Conservation (phyloP, 306 rosid species). For the Datisca glomerata region DNA sequence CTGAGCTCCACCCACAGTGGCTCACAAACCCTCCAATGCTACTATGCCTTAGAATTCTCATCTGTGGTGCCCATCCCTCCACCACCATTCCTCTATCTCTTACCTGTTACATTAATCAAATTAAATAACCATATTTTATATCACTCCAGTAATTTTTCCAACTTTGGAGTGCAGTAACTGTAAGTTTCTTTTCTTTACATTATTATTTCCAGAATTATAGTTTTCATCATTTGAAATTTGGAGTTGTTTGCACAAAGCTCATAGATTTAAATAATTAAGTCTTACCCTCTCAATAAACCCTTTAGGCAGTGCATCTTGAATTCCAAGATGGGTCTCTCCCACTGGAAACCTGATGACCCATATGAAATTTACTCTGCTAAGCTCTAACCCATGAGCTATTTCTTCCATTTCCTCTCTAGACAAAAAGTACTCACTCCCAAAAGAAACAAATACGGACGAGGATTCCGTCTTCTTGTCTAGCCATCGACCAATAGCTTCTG, state of each 20-base stretch:
- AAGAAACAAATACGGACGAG: constrained; percentile 18
- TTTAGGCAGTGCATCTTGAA: constrained; percentile 12
- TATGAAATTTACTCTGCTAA: constrained; percentile 12
- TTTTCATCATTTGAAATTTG: too few relatives aligned
- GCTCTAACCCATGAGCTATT: constrained; percentile 16
- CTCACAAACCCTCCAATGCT: constrained; percentile 19
- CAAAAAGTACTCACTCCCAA: constrained; percentile 21
- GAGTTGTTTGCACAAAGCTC: too few relatives aligned
- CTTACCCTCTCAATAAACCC: constrained; percentile 19
- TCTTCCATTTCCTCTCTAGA: constrained; percentile 9
- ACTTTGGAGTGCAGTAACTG: too few relatives aligned
- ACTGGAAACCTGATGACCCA: constrained; percentile 21
- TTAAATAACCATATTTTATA: too few relatives aligned
- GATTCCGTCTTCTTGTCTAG: neutral
- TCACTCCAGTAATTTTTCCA: too few relatives aligned
- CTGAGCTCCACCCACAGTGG: constrained; percentile 24
- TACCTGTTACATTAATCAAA: too few relatives aligned
- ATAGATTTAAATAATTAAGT: too few relatives aligned
- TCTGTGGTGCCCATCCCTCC: constrained; percentile 19
- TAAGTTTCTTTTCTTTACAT: too few relatives aligned
- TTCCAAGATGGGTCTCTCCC: neutral
- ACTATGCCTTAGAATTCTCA: neutral
- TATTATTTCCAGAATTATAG: too few relatives aligned
- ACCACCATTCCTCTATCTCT: constrained; percentile 16
- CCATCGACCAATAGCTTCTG: constrained; percentile 3